A percentile compares a stretch with the other conserved stretches of the same genome.
These are phyloP conservation scores for Chlamydomonas reinhardtii DNA, from an alignment of 163 green algal genomes.

Conservation along the genomic window DNA sequence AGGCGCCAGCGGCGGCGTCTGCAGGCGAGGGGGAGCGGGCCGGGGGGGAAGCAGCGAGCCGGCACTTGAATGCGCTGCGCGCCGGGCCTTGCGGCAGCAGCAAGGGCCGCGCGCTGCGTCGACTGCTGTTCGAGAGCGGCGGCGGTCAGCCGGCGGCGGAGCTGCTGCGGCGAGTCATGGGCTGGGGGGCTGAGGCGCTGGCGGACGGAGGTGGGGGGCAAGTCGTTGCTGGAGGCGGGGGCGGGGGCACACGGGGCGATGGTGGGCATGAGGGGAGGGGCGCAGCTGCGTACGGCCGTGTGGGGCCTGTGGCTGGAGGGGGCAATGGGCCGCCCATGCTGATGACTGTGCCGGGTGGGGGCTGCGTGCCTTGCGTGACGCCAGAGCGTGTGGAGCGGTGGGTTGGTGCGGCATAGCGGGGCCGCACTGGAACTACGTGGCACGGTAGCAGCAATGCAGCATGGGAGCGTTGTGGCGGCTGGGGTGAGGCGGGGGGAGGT, in stretches of 20 bases:
- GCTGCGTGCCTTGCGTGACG: slow-evolving; percentile 19
- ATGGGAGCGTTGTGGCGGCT: too few relatives aligned
- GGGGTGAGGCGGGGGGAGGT: too few relatives aligned
- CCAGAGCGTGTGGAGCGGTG: not conserved
- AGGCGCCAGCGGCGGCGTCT: not conserved
- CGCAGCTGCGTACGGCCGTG: not conserved
- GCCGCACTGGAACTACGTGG: too few relatives aligned
- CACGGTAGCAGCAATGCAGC: too few relatives aligned
- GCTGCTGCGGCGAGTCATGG: not conserved
- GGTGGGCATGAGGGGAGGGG: not conserved
- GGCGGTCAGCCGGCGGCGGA: not conserved
- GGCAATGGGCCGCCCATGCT: not conserved
- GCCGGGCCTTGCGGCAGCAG: not conserved
- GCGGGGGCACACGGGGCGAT: not conserved
- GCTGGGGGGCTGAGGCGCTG: not conserved
- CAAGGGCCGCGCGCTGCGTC: not conserved
- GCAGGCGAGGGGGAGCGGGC: too few relatives aligned
- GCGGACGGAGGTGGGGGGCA: not conserved
- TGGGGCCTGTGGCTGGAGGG: not conserved
- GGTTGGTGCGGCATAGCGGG: not conserved
- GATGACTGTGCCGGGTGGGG: slow-evolving; percentile 12
- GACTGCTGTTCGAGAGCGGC: slow-evolving; percentile 22
- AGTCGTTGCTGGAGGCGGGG: not conserved
- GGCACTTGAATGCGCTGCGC: too few relatives aligned
- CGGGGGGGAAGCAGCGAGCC: too few relatives aligned